phyloP scores from a whole-genome alignment of 1,284 basidiomycete species.

The Mycosarcoma maydis region DNA sequence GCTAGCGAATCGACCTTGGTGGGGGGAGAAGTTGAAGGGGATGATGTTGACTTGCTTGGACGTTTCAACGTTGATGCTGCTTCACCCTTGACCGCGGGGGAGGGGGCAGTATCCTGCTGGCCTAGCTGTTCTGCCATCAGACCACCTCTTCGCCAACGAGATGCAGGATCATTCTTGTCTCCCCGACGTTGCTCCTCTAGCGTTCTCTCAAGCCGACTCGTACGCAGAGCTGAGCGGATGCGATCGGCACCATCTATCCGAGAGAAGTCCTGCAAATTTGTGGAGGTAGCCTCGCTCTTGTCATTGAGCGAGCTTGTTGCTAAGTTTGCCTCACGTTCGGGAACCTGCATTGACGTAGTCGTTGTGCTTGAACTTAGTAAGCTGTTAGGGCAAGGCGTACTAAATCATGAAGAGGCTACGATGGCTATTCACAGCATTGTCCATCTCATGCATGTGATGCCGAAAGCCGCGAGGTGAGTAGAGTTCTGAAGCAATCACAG shows the following conservation, averaged over 20 bases:
- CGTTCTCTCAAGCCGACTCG: conserved; percentile 20
- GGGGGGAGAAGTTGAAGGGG: neutral
- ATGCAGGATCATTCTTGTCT: conserved; percentile 35
- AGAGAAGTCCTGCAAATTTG: conserved; percentile 12
- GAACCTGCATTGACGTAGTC: neutral
- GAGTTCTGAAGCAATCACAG: too few species aligned
- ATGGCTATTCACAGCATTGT: too few species aligned
- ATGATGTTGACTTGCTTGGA: conserved; percentile 1
- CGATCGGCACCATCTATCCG: conserved; percentile 38
- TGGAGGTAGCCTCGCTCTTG: neutral
- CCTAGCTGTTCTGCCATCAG: conserved; percentile 39
- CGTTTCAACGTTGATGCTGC: conserved; percentile 4
- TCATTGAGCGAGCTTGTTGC: neutral
- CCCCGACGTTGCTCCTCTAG: conserved; percentile 36
- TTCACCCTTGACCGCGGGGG: conserved; percentile 32
- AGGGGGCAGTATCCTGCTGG: conserved; percentile 23
- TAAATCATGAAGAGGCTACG: too few species aligned
- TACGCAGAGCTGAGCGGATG: conserved; percentile 23
- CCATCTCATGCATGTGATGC: too few species aligned
- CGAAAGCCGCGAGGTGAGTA: too few species aligned
- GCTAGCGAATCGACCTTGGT: conserved; percentile 25
- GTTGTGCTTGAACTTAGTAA: too few species aligned
- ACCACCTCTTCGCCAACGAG: conserved; percentile 29
- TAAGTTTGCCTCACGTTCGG: too few species aligned
- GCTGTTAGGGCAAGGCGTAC: too few species aligned